These are phyloP conservation scores for Laguncularia racemosa DNA, from an alignment of 345 rosid species.

Conservation along the genomic window DNA sequence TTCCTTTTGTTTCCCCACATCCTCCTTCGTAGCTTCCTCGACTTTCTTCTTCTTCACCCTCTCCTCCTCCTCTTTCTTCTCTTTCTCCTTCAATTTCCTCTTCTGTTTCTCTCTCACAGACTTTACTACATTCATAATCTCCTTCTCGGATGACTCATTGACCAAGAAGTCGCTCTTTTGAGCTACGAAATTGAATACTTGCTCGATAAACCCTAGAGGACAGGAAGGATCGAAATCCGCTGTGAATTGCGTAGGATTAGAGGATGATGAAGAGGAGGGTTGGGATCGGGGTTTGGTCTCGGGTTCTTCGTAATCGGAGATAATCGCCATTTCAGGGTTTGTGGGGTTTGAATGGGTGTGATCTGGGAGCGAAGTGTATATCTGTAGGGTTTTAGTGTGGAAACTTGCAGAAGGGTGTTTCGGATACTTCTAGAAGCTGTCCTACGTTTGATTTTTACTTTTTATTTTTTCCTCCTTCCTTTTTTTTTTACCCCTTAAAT, in stretches of 20 bases:
- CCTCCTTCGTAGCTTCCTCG: constrained; percentile 7
- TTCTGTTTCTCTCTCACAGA: constrained; percentile 48
- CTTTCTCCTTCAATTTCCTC: constrained; percentile 21
- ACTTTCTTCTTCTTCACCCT: constrained; percentile 31
- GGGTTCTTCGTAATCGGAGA: constrained; percentile 71
- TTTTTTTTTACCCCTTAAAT: too few species aligned
- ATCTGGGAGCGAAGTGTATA: too few species aligned
- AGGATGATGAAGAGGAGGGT: constrained; percentile 15
- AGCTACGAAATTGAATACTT: constrained; percentile 59
- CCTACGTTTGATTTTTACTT: too few species aligned
- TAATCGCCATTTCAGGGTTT: constrained; percentile 55
- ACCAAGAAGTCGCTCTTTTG: constrained; percentile 60
- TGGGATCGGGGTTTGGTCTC: constrained; percentile 14
- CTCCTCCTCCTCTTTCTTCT: constrained; percentile 25
- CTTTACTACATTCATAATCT: constrained; percentile 46
- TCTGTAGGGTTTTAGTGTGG: too few species aligned
- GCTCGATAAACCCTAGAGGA: constrained; percentile 63
- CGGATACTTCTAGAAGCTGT: too few species aligned
- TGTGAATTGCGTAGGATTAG: constrained; percentile 27
- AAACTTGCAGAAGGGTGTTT: too few species aligned
- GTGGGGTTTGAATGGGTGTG: neutral
- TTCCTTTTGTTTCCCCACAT: constrained; percentile 16
- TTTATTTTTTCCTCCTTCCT: too few species aligned
- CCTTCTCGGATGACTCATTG: constrained; percentile 52
- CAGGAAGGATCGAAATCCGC: constrained; percentile 53